These are phyloP conservation scores for Piedraia hortae DNA, from an alignment of 2,329 filamentous ascomycete genomes.

Conservation along the genomic window DNA sequence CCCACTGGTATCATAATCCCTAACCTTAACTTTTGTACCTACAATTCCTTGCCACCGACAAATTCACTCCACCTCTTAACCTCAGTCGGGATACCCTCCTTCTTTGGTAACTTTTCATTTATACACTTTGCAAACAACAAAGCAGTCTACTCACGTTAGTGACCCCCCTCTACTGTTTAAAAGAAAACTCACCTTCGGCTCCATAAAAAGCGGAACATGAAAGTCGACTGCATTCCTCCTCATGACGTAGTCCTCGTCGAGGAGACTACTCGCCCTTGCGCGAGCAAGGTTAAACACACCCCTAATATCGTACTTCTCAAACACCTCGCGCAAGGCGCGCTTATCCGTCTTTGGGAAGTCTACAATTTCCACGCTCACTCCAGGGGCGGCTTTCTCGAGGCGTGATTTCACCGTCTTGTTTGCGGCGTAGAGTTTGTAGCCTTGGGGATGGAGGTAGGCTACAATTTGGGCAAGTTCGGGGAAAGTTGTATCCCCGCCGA, in stretches of 20 bases:
- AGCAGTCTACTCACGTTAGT: conserved; percentile 37
- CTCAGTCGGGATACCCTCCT: conserved; percentile 69
- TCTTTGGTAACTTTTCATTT: conserved; percentile 77
- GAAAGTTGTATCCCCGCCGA: conserved; percentile 57
- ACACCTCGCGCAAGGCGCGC: conserved; percentile 76
- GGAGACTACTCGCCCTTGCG: conserved; percentile 51
- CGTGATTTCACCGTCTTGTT: conserved; percentile 56
- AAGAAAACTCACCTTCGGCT: conserved; percentile 53
- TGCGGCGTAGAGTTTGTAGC: conserved; percentile 83
- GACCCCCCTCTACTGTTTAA: conserved; percentile 2
- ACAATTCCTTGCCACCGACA: conserved; percentile 60
- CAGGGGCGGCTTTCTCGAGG: conserved; percentile 44
- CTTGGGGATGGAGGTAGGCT: conserved; percentile 63
- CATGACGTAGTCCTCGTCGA: conserved; percentile 94
- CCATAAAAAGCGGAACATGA: conserved; percentile 92
- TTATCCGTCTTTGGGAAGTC: conserved; percentile 95
- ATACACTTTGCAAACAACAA: conserved; percentile 91
- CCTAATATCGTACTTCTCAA: conserved; percentile 86
- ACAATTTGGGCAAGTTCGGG: conserved; percentile 51
- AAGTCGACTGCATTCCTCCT: conserved; percentile 86
- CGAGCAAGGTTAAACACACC: conserved; percentile 88
- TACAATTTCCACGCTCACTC: conserved; percentile 57
- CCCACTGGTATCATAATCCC: no score
- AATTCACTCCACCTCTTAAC: conserved; percentile 91
- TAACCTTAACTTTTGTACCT: conserved; percentile 1